Evolutionary conservation across 768 basidiomycete species (phyloP), one percentile per base, ranked within the genome.

Genomic region (Rhodotorula sphaerocarpa): DNA sequence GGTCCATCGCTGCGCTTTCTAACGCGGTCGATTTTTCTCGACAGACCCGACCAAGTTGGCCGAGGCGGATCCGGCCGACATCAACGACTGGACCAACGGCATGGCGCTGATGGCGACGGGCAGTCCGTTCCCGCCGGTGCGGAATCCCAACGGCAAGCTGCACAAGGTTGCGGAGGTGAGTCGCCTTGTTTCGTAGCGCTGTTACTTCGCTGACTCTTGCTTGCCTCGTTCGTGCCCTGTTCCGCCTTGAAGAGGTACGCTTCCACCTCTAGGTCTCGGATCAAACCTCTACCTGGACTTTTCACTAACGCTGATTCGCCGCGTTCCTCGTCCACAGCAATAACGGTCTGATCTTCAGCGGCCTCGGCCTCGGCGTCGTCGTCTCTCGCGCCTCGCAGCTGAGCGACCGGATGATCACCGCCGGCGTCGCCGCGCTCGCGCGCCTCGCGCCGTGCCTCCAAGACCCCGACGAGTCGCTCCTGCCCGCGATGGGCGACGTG

Each of bases 331-430:
- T 16, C 25, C 11, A 20, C 25, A 23, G 25, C 27, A 34, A 16
- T 45, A 83, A 87, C 70, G 85, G 86, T 0, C 78, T 90, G 10
- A 85, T 90, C 53, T 90, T 89, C 74, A 88, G 89, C 5, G 90
- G 87, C 30, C 80, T 91, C 36, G 88, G 88, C 11, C 84, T 87
- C 63, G 89, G 70, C 25, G 80, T 86, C 43, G 83, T 90, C 70
- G 77, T 89, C 30, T 78, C 83, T 15, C 77, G 83, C 62, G 83
- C 86, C 0, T 78, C 80, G 9, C 75, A 72, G 12, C 79, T 92
- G 70, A 84, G 86, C 2, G 87, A 90, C 74, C 81, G 79, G n/a
- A 90, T 92, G 90, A 86, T 92, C 73, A 83, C 89, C 44, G 86
- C 86, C 4, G 89, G 86, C 14, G 83, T 87, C 0, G 80, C 78